phyloP scores from a whole-genome alignment of 768 basidiomycete species.

The Leucocoprinus birnbaumii region DNA sequence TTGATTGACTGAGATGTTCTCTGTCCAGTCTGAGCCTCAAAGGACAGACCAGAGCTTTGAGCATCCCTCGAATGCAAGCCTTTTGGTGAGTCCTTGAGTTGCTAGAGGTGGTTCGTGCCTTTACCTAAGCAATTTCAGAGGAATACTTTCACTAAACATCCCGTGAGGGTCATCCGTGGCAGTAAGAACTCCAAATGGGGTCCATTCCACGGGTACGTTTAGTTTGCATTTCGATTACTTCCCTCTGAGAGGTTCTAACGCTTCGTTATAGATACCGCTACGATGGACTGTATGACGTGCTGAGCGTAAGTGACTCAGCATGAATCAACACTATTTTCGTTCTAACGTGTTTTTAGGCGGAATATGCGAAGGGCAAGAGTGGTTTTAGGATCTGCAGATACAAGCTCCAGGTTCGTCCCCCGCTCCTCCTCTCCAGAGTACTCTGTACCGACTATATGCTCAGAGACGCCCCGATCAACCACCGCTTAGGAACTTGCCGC shows the following conservation, averaged over 20 bases:
- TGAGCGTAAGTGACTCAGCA: not conserved
- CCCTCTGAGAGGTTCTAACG: slow-evolving; percentile 22
- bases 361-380: slow-evolving; percentile 4
- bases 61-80: slow-evolving; percentile 30
- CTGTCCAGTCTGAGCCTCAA: slow-evolving; percentile 19
- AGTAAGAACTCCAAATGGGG: slow-evolving; percentile 13
- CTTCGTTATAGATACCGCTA: slow-evolving; percentile 36
- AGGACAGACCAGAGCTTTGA: slow-evolving; percentile 30
- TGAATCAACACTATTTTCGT: not conserved
- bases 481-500: slow-evolving; percentile 3
- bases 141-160: slow-evolving; percentile 28
- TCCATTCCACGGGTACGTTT: not conserved
- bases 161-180: slow-evolving; percentile 42
- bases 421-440: not conserved
- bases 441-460: too few relatives aligned
- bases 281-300: slow-evolving; percentile 34
- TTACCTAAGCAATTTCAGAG: slow-evolving; percentile 13
- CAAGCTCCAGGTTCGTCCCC: slow-evolving; percentile 1
- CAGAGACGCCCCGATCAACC: slow-evolving; percentile 8
- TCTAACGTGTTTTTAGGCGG: not conserved
- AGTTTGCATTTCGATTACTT: too few relatives aligned
- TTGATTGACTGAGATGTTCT: slow-evolving; percentile 8
- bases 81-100: slow-evolving; percentile 11
- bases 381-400: slow-evolving; percentile 7
- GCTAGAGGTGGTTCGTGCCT: not conserved